Evolutionary conservation across 2,329 filamentous ascomycete genomes (phyloP).

Genomic region (Phyllachora maydis): DNA sequence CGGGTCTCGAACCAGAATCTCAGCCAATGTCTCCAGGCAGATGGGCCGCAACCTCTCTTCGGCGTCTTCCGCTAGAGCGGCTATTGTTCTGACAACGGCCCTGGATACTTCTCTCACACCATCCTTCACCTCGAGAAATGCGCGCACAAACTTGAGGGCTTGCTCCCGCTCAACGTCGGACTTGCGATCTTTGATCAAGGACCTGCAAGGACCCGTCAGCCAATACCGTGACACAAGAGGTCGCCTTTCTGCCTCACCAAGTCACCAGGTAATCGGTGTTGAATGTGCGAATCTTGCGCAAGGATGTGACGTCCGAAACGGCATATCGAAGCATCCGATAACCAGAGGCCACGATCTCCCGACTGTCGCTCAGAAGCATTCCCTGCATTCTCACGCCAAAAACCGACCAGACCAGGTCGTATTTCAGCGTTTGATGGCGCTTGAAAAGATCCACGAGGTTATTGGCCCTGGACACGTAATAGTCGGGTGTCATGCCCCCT

Average conservation of each 20-base stretch:
- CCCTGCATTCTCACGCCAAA: slow-evolving; percentile 88
- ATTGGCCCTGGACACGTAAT: slow-evolving; percentile 87
- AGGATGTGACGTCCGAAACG: slow-evolving; percentile 75
- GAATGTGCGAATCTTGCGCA: slow-evolving; percentile 69
- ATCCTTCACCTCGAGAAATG: slow-evolving; percentile 88
- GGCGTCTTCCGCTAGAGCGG: slow-evolving; percentile 70
- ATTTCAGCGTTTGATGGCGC: slow-evolving; percentile 78
- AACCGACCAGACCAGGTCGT: slow-evolving; percentile 87
- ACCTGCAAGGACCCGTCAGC: slow-evolving; percentile 29
- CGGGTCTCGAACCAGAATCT: slow-evolving; percentile 77
- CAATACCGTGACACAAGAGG: background rate
- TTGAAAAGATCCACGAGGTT: slow-evolving; percentile 93
- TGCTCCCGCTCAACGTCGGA: slow-evolving; percentile 95
- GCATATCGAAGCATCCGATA: slow-evolving; percentile 89
- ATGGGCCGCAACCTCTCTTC: slow-evolving; percentile 79
- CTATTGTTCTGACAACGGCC: slow-evolving; percentile 71
- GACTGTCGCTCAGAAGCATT: slow-evolving; percentile 87
- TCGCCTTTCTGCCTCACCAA: slow-evolving; percentile 19
- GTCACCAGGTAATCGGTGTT: slow-evolving; percentile 90
- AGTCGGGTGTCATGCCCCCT: slow-evolving; percentile 75
- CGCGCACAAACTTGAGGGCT: slow-evolving; percentile 85
- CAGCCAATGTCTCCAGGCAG: slow-evolving; percentile 78
- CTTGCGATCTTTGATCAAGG: slow-evolving; percentile 86
- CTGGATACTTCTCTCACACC: slow-evolving; percentile 75
- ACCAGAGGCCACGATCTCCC: slow-evolving; percentile 86